phyloP scores from a whole-genome alignment of 2,329 filamentous ascomycete species.

The Monosporascus sp. region DNA sequence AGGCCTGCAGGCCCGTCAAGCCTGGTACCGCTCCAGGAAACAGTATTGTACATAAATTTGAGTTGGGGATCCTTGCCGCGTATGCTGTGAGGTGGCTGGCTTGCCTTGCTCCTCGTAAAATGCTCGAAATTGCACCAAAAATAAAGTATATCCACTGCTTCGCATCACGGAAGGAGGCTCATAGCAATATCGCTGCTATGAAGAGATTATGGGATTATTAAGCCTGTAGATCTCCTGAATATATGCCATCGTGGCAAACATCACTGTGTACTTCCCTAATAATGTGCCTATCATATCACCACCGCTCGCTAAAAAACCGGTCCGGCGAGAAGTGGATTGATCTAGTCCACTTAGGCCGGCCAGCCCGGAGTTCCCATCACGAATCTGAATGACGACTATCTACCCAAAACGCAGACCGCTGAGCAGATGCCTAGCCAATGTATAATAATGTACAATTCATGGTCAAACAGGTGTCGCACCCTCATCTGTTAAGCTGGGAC shows the following conservation, averaged over 20 bases:
- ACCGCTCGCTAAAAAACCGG: not conserved
- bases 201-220: not conserved
- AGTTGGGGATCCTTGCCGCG: not conserved
- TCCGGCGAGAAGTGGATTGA: not conserved
- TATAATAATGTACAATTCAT: not conserved
- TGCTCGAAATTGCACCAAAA: not conserved
- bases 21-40: not conserved
- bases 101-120: not conserved
- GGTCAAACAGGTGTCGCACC: not conserved
- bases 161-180: no score
- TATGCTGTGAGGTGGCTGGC: not conserved
- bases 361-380: not conserved
- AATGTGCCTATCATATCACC: not conserved
- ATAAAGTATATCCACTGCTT: not conserved
- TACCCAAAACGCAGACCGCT: no score
- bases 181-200: not conserved
- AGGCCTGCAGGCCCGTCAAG: not conserved
- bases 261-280: not conserved
- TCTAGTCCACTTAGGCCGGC: not conserved
- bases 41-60: not conserved
- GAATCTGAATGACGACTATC: not conserved
- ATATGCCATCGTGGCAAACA: no score
- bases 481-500: not conserved
- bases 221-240: no score
- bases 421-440: no score